A percentile compares a stretch with the other conserved stretches of the same genome.
These are phyloP conservation scores for Tylopilus vinaceipallidus DNA, from an alignment of 768 basidiomycete genomes.

Conservation along the genomic window DNA sequence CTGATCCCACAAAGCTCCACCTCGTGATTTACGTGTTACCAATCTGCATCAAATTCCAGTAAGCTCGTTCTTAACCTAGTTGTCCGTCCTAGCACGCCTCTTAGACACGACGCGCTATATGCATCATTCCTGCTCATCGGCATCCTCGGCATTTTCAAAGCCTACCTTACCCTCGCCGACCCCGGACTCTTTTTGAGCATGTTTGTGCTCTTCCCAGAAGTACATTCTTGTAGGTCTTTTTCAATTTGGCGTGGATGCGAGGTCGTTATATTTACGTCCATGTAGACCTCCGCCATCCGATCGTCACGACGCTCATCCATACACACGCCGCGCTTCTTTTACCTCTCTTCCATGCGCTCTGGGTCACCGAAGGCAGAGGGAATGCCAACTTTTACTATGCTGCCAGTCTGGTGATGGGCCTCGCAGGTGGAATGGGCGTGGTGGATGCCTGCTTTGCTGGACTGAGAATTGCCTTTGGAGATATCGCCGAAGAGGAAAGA, in stretches of 20 bases:
- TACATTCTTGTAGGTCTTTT: slow-evolving; percentile 65
- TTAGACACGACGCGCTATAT: slow-evolving; percentile 81
- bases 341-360: slow-evolving; percentile 88
- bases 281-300: slow-evolving; percentile 79
- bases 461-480: slow-evolving; percentile 69
- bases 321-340: slow-evolving; percentile 82
- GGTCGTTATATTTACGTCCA: not conserved
- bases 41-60: slow-evolving; percentile 87
- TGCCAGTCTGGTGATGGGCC: slow-evolving; percentile 88
- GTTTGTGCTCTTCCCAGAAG: slow-evolving; percentile 80
- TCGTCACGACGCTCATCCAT: slow-evolving; percentile 80
- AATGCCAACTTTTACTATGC: slow-evolving; percentile 99
- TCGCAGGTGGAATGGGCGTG: slow-evolving; percentile 80
- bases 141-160: slow-evolving; percentile 80
- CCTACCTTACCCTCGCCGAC: slow-evolving; percentile 90
- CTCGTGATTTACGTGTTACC: slow-evolving; percentile 80
- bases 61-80: slow-evolving; percentile 19
- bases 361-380: slow-evolving; percentile 88
- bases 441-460: slow-evolving; percentile 83
- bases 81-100: not conserved
- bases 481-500: slow-evolving; percentile 40
- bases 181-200: slow-evolving; percentile 83
- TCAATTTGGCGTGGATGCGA: not conserved
- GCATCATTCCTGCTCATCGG: slow-evolving; percentile 76
- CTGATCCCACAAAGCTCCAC: slow-evolving; percentile 56